Base-by-base conservation (phyloP, 2,329 filamentous ascomycete species). In the Xylariaceae sp. region DNA sequence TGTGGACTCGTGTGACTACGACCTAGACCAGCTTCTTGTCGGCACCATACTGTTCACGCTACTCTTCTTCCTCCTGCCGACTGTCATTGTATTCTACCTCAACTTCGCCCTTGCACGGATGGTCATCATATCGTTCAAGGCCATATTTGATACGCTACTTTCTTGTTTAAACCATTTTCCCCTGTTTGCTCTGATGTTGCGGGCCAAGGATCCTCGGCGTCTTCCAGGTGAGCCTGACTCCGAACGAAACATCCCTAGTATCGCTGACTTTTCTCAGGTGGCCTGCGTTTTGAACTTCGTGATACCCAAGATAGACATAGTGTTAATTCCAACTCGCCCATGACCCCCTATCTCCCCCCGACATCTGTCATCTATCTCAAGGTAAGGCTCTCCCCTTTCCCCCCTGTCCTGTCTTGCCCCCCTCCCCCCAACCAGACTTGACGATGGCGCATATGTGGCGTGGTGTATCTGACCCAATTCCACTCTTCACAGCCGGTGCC, bases 1-100 rank as follows among this genome's bases (percentile, higher is more conserved):
- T 61, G 96, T 98, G 51, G 92, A 98, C 57, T 94, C 89, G 29
- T 98, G 92, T 68, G 92, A 96, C 63, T 98, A 98, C 62, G 92
- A 96, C 56, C 75, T 98, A 16, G 92, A 98, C 56, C 93, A 98
- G 61, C 75, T 98, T 4, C 78, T 98, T 5, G 80, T 98, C 6
- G 92, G 92, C 40, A 98, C 92, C 1, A 96, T 98, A 39, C 68
- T 98, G 14, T 98, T 98, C 55, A 96, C 92, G 0, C 68, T 98
- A 6, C 73, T 98, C 2, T 94, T 94, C 63, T 98, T 96, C 58
- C 70, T 98, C 12, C 68, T 98, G 3, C 92, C 92, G 0, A 98
- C 92, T 0, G 88, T 98, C 16, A 77, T 90, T 33, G 92, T 98
- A 27, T 98, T 96, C 57, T 98, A 98, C 54, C 70, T 95, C 39